Evolutionary conservation across 441 rosid genomes (phyloP).

Genomic region (Iberis amara): DNA sequence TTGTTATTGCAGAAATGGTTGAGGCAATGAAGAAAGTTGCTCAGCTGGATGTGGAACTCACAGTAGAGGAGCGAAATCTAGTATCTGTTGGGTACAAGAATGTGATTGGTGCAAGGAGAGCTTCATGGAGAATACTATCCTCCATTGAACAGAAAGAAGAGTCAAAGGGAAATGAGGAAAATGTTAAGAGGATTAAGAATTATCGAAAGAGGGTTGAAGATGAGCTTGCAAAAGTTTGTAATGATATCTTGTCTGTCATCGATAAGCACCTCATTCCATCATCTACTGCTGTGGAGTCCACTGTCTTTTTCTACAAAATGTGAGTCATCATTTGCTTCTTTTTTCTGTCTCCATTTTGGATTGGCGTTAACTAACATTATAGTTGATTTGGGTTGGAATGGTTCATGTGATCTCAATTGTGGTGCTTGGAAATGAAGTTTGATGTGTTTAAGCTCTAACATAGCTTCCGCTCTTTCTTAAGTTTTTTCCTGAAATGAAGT

Average conservation of each 20-base stretch:
- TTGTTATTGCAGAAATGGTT: conserved; percentile 51
- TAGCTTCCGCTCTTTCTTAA: background rate
- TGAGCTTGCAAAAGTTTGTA: conserved; percentile 47
- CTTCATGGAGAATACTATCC: conserved; percentile 60
- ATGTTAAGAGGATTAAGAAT: conserved; percentile 46
- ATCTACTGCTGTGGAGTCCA: conserved; percentile 43
- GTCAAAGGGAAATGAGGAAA: conserved; percentile 47
- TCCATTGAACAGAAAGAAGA: conserved; percentile 64
- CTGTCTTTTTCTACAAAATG: conserved; percentile 61
- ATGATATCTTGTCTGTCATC: conserved; percentile 48
- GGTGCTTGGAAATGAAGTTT: background rate
- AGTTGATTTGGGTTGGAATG: background rate
- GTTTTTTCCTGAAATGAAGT: conserved; percentile 8
- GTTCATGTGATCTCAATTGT: background rate
- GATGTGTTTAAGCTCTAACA: too few relatives aligned
- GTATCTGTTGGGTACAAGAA: conserved; percentile 64
- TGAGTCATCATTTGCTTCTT: conserved; percentile 24
- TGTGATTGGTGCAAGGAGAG: conserved; percentile 57
- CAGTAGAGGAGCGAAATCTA: conserved; percentile 56
- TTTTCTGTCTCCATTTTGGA: background rate
- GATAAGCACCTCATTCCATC: conserved; percentile 66
- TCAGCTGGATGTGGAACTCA: conserved; percentile 59
- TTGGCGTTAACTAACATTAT: background rate
- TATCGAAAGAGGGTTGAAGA: conserved; percentile 52
- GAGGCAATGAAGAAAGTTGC: conserved; percentile 71